Percentiles rank a stretch among this genome's conserved stretches.
These are phyloP conservation scores for Sisymbrium irio DNA, from an alignment of 345 rosid species.

Conservation along the genomic window DNA sequence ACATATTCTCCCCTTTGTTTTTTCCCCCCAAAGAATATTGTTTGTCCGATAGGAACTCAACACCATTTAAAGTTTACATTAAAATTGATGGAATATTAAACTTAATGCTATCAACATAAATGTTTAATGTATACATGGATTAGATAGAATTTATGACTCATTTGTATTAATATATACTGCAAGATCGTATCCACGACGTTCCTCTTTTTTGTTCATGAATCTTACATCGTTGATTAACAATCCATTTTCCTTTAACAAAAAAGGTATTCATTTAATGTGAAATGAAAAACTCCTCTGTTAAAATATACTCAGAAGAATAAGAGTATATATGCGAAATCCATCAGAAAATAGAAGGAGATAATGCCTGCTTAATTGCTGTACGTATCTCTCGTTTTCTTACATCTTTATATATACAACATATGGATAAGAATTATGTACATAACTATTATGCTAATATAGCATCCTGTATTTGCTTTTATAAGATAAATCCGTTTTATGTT, in stretches of 20 bases:
- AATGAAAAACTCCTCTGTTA: not conserved
- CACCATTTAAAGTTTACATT: slow-evolving; percentile 14
- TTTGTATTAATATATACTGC: slow-evolving; percentile 9
- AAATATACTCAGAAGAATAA: slow-evolving; percentile 13
- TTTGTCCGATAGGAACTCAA: slow-evolving; percentile 33
- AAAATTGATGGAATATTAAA: too few relatives aligned
- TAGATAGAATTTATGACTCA: slow-evolving; percentile 28
- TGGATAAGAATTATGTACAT: not conserved
- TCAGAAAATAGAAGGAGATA: slow-evolving; percentile 3
- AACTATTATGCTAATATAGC: not conserved
- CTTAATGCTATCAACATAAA: not conserved
- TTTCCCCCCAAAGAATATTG: slow-evolving; percentile 5
- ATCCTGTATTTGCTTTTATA: not conserved
- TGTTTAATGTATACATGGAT: slow-evolving; percentile 16
- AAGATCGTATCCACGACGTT: slow-evolving; percentile 37
- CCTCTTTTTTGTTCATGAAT: slow-evolving; percentile 27
- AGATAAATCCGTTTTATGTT: not conserved
- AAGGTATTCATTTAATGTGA: not conserved
- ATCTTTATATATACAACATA: not conserved
- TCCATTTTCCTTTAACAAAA: not conserved
- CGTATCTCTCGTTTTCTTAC: not conserved
- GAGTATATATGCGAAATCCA: slow-evolving; percentile 1
- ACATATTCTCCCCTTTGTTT: slow-evolving; percentile 22
- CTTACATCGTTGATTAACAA: slow-evolving; percentile 9
- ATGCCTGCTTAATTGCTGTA: not conserved